phyloP scores from a whole-genome alignment of 345 rosid species.

The Isatis tinctoria region DNA sequence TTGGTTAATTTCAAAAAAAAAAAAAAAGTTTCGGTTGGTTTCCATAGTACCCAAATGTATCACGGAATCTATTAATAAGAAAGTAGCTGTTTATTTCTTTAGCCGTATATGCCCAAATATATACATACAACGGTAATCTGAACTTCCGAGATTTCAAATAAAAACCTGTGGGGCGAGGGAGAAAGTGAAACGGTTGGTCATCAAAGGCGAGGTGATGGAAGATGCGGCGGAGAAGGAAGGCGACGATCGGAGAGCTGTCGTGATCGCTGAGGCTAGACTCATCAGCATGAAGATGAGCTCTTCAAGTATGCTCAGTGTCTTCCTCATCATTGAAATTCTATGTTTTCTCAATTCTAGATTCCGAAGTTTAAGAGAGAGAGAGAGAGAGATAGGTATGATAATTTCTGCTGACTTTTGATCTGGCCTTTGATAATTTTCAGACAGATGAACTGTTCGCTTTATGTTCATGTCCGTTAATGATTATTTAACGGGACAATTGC shows the following conservation, averaged over 20 bases:
- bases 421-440: background rate
- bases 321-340: background rate
- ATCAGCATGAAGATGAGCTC: conserved; percentile 22
- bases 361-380: background rate
- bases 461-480: background rate
- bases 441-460: background rate
- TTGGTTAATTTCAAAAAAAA: too few species aligned
- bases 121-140: background rate
- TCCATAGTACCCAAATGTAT: background rate
- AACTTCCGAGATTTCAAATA: background rate
- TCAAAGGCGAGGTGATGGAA: background rate
- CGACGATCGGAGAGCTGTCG: background rate
- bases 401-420: background rate
- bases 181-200: background rate
- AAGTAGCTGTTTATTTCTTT: background rate
- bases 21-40: background rate
- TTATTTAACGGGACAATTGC: background rate
- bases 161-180: background rate
- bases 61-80: background rate
- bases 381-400: background rate
- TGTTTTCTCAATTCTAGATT: background rate
- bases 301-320: conserved; percentile 23
- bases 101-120: background rate
- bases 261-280: conserved; percentile 17
- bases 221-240: background rate